Base-by-base conservation (phyloP, 2,329 filamentous ascomycete genomes). In the Onygenales sp. region DNA sequence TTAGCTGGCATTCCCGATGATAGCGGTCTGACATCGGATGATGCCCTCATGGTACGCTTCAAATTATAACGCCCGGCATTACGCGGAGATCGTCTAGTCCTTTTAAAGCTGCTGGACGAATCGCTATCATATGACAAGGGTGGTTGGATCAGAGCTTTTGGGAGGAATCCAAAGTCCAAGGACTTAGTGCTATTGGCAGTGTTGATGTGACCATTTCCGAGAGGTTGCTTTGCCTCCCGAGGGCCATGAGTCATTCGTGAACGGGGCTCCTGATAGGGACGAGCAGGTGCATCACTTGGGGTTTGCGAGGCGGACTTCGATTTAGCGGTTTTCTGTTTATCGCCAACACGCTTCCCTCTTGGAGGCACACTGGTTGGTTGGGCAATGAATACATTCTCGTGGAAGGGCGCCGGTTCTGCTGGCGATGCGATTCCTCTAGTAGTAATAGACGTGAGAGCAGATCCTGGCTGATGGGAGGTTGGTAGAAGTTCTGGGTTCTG, bases 71-170 rank as follows among this genome's bases (percentile, higher is more conserved):
- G 63, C 3, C 73, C 72, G 0, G 76, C 76, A 43, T 75, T 69
- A 42, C 70, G 69, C 5, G 68, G 65, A 50, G 72, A 65, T 39
- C 78, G 71, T 56, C 80, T 78, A 43, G 75, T 70, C 32, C 88
- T 84, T 63, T 81, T 86, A 73, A 95, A 95, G 66, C 89, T 95
- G 70, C 87, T 95, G 44, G 72, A 72, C 2, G 73, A 76, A 60
- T 88, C 84, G 62, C 85, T 89, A 32, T 80, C 84, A 59, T 83
- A 82, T 0, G 84, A 87, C 14, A 72, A 75, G 8, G 74, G 78
- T 2, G 84, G 78, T 54, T 73, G 71, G 7, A 82, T 68, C 14
- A 3, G 39, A 17, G 14, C 7, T 21, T 13, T 39, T 7, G 13
- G 39, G 8, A 13, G 7, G 42, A 43, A 51, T 51, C 32, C 39